Percentiles rank a stretch among this genome's conserved stretches.
phyloP scores from a whole-genome alignment of 192 early-diverging fungal species.

The Radiomyces spectabilis region DNA sequence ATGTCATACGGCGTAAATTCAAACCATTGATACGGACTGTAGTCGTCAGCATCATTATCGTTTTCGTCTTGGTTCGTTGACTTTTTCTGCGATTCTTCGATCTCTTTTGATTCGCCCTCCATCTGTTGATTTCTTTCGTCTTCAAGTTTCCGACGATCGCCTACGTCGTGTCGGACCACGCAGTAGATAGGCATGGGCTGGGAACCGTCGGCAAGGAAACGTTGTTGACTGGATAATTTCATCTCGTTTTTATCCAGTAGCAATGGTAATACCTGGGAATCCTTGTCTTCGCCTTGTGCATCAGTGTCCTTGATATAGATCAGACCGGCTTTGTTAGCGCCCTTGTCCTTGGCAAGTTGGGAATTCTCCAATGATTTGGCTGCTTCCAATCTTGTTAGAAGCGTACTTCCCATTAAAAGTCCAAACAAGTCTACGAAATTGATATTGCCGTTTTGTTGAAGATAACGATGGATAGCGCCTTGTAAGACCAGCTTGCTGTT shows the following conservation, averaged over 20 bases:
- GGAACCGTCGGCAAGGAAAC: slow-evolving; percentile 48
- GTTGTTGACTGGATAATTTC: slow-evolving; percentile 46
- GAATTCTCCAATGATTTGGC: slow-evolving; percentile 27
- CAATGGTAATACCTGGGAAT: not conserved
- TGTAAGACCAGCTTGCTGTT: slow-evolving; percentile 14
- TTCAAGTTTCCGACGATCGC: not conserved
- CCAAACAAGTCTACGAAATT: slow-evolving; percentile 57
- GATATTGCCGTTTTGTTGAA: slow-evolving; percentile 18
- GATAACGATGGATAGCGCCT: slow-evolving; percentile 19
- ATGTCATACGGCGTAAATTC: slow-evolving; percentile 76
- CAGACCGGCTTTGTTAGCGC: not conserved
- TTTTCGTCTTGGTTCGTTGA: slow-evolving; percentile 1
- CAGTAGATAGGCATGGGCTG: slow-evolving; percentile 76
- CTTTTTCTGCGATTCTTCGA: not conserved
- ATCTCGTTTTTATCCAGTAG: slow-evolving; percentile 27
- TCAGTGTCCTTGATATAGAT: slow-evolving; percentile 20
- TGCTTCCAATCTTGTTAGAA: slow-evolving; percentile 32
- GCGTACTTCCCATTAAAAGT: slow-evolving; percentile 32
- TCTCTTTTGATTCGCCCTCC: slow-evolving; percentile 28
- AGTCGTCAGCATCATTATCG: slow-evolving; percentile 20
- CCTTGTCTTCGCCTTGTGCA: slow-evolving; percentile 30
- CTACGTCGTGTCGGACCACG: slow-evolving; percentile 56
- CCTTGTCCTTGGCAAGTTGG: not conserved
- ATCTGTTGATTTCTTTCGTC: slow-evolving; percentile 2
- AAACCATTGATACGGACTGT: slow-evolving; percentile 71